Evolutionary conservation across 176 grass and related monocot genomes (phyloP), one percentile per base, ranked within the genome.

Genomic region (Phoenix dactylifera): DNA sequence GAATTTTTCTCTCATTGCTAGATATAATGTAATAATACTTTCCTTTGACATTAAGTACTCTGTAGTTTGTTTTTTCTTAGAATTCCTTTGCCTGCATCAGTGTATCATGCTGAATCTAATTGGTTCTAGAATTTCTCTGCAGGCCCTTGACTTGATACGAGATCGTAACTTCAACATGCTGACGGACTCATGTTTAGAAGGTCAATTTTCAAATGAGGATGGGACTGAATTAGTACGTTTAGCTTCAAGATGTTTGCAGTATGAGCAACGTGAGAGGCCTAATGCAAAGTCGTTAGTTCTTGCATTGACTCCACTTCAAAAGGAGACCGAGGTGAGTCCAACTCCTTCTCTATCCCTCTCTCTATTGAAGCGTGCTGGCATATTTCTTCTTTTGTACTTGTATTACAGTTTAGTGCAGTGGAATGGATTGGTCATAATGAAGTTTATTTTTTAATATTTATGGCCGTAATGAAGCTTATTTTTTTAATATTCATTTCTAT

Each of bases 141-240:
- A 97, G 93, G 93, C 93, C 57, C 80, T 97, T 85, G 93, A 97
- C 70, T 73, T 97, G 74, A 97, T 97, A 85, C 83, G 87, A 66
- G 80, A 88, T 73, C 82, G 87, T 32, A 91, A 97, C 66, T 97
- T 97, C 72, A 97, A 85, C 64, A 97, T 85, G 87, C 83, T 97
- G 69, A 88, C 84, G 57, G 93, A 97, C 81, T 97, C 83, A 5
- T 91, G 87, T 68, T 83, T 97, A 30, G 93, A 91, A 78, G 93
- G 93, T 17, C 87, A 97, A 83, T 91, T 97, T 80, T 92, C 93
- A 9, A 82, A 92, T 58, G 93, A 97, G 66, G 93, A 97, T 64
- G 93, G 93, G 64, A 92, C 93, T 54, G 93, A 97, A 72, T 62
- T 97, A 60, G 87, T 97, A 54, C 84, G 87, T 22, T 77, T 97